Conservation (phyloP, 2,329 filamentous ascomycete species). For the Fusarium continuum region DNA sequence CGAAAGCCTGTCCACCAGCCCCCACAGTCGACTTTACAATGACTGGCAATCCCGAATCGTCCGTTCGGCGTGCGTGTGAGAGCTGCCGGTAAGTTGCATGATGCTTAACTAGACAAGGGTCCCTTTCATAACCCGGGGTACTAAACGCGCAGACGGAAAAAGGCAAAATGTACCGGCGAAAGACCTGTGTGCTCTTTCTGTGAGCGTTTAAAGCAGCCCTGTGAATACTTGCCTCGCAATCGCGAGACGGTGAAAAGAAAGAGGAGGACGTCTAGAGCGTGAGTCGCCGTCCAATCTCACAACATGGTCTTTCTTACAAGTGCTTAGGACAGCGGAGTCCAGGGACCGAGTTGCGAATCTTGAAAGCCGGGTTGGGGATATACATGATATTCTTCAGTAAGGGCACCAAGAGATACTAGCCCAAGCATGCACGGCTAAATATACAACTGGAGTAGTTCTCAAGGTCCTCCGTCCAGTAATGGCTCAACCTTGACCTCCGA, state of each 20-base stretch:
- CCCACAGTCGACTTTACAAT: constrained; percentile 2
- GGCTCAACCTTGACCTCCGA: constrained; percentile 16
- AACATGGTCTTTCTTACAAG: background rate
- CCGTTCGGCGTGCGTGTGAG: constrained; percentile 26
- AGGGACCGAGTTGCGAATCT: constrained; percentile 2
- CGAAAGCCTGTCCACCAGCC: background rate
- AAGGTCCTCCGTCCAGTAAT: constrained; percentile 4
- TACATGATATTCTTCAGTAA: constrained; percentile 19
- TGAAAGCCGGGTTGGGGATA: constrained; percentile 1
- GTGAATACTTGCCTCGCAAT: constrained; percentile 27
- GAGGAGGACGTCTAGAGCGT: constrained; percentile 20
- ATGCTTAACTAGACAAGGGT: background rate
- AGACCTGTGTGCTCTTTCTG: constrained; percentile 35
- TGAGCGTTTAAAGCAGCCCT: constrained; percentile 26
- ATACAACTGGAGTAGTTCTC: background rate
- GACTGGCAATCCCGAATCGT: constrained; percentile 9
- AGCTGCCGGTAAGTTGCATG: constrained; percentile 26
- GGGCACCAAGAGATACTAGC: fast-evolving
- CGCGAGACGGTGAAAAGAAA: constrained; percentile 19
- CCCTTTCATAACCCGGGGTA: background rate
- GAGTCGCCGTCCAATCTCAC: background rate
- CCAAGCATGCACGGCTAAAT: too few relatives aligned
- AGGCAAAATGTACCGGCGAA: constrained; percentile 38
- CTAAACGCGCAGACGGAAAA: constrained; percentile 25
- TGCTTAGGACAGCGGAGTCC: background rate